Evolutionary conservation across 1,284 basidiomycete species (phyloP), one percentile per base, ranked within the genome.

Genomic region (Phylloporus sp.): DNA sequence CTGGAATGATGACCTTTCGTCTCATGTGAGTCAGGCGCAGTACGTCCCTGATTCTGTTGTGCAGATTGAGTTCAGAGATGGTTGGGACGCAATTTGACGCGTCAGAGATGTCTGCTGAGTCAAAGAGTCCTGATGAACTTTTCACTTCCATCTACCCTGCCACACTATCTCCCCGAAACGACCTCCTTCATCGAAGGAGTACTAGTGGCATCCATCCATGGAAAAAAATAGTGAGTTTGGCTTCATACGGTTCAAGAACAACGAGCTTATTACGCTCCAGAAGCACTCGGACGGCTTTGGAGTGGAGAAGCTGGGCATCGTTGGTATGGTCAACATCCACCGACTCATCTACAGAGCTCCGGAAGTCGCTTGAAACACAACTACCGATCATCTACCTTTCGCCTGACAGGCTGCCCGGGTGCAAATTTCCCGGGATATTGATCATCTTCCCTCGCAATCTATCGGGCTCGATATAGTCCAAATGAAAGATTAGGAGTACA

Each of bases 31-130:
- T n/a, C n/a, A n/a, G n/a, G n/a, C n/a, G n/a, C n/a, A n/a, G n/a
- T n/a, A n/a, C n/a, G n/a, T n/a, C n/a, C n/a, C n/a, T n/a, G n/a
- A n/a, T n/a, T n/a, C n/a, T n/a, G 0, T 78, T 98, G 53, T 97
- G 95, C 74, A 89, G 86, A 68, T 79, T 98, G 29, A 96, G 94
- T 73, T 85, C 86, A 8, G 93, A 94, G 75, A 96, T 97, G 94
- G 87, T 96, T 39, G 90, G 91, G 39, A 89, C 95, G 87, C 89
- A 93, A 74, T 84, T 84, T 4, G 83, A 83, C 56, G 72, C 70
- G 61, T 56, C 76, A 73, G 34, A 70, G 70, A 24, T 66, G 72
- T 42, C 68, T 71, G 66, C 62, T 55, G 80, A 77, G 28, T 69
- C 72, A 26, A 82, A 85, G 47, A 77, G 76, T 47, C 76, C 76